Evolutionary conservation across 768 basidiomycete genomes (phyloP), one percentile per base, ranked within the genome.

Genomic region (Lentinula lateritia): DNA sequence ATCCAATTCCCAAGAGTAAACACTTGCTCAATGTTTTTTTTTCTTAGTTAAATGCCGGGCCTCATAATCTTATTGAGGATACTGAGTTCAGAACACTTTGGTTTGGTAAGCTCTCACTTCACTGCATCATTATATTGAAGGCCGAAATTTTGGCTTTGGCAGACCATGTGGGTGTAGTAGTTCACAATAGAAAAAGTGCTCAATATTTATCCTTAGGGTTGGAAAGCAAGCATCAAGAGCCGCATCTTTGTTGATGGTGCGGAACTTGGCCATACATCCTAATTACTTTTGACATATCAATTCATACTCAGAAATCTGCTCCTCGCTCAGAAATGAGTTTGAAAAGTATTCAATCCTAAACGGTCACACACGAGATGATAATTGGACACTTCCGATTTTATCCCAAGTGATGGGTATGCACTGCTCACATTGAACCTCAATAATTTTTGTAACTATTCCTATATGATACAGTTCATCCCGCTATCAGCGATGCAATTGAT

Each of bases 401-500:
- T 43, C 63, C 34, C 67, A 67, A 63, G 66, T 70, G 0, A 70
- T 70, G 54, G 67, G 69, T 68, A 56, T 2, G 66, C 64, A 20
- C 52, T 39, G 8, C 9, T 18, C 46, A 18, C 9, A 18, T 34
- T 28, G 9, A 9, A 16, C 16, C 35, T 35, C 28, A 28, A 28
- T 28, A 13, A 12, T 12, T 4, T 52, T 6, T 16, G 6, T 52
- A 0, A 3, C 6, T 15, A 16, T 18, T 32, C 5, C 5, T 15
- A 52, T 2, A 15, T 52, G 28, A 12, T 18, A 45, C 50, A 69
- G 68, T 66, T 39, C 65, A 69, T 36, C 66, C 66, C 1, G 65
- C 62, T 23, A 67, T 69, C 48, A 62, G 65, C 13, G 68, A 69
- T 36, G 68, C 68, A 15, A 67, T 69, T 20, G 68, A 69, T 61